These are phyloP conservation scores for Cryoendolithus antarcticus DNA, from an alignment of 2,329 filamentous ascomycete species.

Conservation along the genomic window DNA sequence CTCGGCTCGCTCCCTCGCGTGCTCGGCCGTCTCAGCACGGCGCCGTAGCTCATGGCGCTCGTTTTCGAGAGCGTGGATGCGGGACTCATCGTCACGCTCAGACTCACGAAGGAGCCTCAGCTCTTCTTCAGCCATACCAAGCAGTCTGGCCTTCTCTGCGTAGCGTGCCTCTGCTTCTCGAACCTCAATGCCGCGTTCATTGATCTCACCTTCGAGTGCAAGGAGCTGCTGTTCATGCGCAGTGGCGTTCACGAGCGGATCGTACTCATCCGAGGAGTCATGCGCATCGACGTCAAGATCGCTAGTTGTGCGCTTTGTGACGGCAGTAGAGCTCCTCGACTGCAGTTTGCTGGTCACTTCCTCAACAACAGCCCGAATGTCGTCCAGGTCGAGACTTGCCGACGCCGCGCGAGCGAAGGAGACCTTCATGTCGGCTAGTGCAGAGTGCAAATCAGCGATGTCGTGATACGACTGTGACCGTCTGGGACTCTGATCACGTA, in stretches of 20 bases:
- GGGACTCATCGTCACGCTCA: conserved; percentile 30
- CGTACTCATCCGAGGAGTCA: conserved; percentile 1
- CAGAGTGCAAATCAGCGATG: conserved; percentile 32
- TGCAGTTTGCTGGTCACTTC: conserved; percentile 17
- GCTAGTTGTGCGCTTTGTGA: conserved; percentile 19
- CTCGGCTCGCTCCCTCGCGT: conserved; percentile 16
- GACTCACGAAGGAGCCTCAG: conserved; percentile 32
- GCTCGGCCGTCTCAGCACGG: conserved; percentile 26
- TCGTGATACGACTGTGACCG: conserved; percentile 15
- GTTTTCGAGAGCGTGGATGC: conserved; percentile 29
- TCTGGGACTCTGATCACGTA: conserved; percentile 31
- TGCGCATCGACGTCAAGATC: conserved; percentile 12
- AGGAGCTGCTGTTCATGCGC: conserved; percentile 31
- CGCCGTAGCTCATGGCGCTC: conserved; percentile 29
- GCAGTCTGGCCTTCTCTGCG: conserved; percentile 28
- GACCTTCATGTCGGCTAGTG: conserved; percentile 36
- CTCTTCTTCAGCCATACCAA: conserved; percentile 39
- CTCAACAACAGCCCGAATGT: conserved; percentile 26
- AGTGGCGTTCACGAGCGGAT: conserved; percentile 23
- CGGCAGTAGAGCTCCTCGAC: conserved; percentile 13
- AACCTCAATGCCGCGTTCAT: neutral
- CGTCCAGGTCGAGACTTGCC: conserved; percentile 32
- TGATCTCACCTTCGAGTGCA: conserved; percentile 30
- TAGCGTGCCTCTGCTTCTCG: conserved; percentile 32
- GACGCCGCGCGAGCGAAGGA: conserved; percentile 35